These are phyloP conservation scores for Podosphaera xanthii DNA, from an alignment of 2,329 filamentous ascomycete genomes.

Conservation along the genomic window DNA sequence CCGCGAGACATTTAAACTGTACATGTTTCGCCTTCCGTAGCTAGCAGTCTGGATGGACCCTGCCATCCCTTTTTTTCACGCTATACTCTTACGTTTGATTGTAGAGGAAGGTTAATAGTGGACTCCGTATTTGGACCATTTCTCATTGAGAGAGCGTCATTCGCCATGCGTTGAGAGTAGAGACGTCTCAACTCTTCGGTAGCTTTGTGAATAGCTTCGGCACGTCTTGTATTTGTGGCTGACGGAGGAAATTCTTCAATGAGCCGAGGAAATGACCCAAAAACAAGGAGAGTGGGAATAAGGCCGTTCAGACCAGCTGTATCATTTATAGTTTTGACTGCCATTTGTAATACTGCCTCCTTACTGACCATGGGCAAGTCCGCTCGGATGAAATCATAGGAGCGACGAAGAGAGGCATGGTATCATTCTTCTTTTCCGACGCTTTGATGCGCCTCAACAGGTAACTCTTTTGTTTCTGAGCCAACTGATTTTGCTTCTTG, in stretches of 20 bases:
- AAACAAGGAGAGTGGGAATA: conserved; percentile 4
- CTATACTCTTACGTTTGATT: conserved; percentile 3
- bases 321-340: conserved; percentile 2
- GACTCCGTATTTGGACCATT: conserved; percentile 1
- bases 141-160: conserved; percentile 1
- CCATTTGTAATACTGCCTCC: conserved; percentile 4
- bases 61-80: conserved; percentile 2
- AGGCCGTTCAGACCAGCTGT: conserved; percentile 3
- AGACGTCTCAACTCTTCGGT: conserved; percentile 1
- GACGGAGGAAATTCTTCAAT: conserved; percentile 1
- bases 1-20: conserved; percentile 1
- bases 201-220: conserved; percentile 1
- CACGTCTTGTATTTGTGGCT: background rate
- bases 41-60: conserved; percentile 3
- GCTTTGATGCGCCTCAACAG: conserved; percentile 1
- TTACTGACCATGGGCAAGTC: conserved; percentile 1
- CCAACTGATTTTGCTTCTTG: background rate
- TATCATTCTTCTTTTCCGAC: conserved; percentile 2
- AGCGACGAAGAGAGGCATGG: conserved; percentile 1
- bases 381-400: conserved; percentile 2
- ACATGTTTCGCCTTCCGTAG: conserved; percentile 2
- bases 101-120: background rate
- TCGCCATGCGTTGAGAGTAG: background rate
- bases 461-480: background rate
- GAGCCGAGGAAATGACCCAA: conserved; percentile 2